Base-by-base conservation (phyloP, 345 rosid genomes). In the Lumnitzera racemosa region DNA sequence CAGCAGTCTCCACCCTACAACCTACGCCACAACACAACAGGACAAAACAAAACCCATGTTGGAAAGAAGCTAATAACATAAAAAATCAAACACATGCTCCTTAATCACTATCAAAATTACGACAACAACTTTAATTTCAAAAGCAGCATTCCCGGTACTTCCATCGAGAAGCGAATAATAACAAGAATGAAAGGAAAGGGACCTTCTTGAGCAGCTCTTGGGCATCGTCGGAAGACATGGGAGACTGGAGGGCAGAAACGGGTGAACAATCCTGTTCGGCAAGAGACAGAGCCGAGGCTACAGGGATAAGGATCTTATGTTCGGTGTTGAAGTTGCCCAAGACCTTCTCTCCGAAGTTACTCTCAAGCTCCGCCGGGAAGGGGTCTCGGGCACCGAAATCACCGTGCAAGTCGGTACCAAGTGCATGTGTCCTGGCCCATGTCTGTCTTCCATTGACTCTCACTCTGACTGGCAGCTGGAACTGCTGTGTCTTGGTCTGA, bases 1-100 rank as follows among this genome's bases (percentile, higher is more conserved):
- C 70, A 88, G 65, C 36, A 94, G 73, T 65, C 95, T 90, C 97
- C 99, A 94, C 15, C 99, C 99, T 52, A 90, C 24, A 55, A 94
- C 87, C 99, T 88, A 56, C 56, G 7, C 8, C 31, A 50, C 27
- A 20, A 46, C 25, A 56, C 49, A 47, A n/a, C 46, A n/a, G 8
- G 7, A 36, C 43, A 36, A 9, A 36, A 36, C 43, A 36, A 9
- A 36, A 36, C 10, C 43, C 43, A 36, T 36, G 43, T 5, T 36
- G 43, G 43, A 36, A 36, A 9, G 43, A 5, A 36, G 43, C 7
- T 6, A 36, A 7, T 9, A 36, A 36, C 43, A 36, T 36, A 4
- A 36, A 36, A 36, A 36, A 36, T 4, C 11, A 5, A 36, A 36
- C 3, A 27, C 1, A 6, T 7, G 11, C 43, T 9, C 7, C 43